Percentiles rank a stretch among this genome's conserved stretches.
phyloP scores from a whole-genome alignment of 257 asterid species.

The Anisodus acutangulus region DNA sequence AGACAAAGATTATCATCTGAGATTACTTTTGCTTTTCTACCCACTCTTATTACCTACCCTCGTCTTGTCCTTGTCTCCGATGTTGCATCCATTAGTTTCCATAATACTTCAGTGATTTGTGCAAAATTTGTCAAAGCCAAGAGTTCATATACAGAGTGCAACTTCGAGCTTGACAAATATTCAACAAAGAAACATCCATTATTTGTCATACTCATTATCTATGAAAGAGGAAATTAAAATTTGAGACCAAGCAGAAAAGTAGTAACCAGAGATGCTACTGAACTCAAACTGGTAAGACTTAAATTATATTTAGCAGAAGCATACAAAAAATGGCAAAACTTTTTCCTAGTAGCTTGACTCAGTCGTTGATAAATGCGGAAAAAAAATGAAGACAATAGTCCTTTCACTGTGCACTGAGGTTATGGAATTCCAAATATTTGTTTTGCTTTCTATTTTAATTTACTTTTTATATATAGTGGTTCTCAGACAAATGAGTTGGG shows the following conservation, averaged over 20 bases:
- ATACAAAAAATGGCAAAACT: neutral
- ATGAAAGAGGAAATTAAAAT: neutral
- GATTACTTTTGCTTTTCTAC: conserved; percentile 41
- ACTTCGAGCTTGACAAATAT: neutral
- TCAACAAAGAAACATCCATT: neutral
- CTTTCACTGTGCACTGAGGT: neutral
- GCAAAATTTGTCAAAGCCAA: neutral
- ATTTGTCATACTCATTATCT: neutral
- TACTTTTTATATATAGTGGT: neutral
- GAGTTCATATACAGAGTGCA: neutral
- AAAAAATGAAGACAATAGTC: neutral
- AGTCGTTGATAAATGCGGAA: neutral
- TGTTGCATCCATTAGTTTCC: neutral
- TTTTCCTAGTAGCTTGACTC: conserved; percentile 1
- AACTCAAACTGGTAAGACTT: neutral
- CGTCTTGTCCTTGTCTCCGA: neutral
- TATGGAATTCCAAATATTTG: neutral
- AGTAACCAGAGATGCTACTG: neutral
- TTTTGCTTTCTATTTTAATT: neutral
- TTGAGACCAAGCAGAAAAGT: neutral
- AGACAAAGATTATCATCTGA: conserved; percentile 45
- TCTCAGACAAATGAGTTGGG: neutral
- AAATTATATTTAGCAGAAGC: neutral
- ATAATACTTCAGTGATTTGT: neutral
- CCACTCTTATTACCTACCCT: conserved; percentile 31